Base-by-base conservation (phyloP, 257 asterid genomes). In the Verbascum thapsus region DNA sequence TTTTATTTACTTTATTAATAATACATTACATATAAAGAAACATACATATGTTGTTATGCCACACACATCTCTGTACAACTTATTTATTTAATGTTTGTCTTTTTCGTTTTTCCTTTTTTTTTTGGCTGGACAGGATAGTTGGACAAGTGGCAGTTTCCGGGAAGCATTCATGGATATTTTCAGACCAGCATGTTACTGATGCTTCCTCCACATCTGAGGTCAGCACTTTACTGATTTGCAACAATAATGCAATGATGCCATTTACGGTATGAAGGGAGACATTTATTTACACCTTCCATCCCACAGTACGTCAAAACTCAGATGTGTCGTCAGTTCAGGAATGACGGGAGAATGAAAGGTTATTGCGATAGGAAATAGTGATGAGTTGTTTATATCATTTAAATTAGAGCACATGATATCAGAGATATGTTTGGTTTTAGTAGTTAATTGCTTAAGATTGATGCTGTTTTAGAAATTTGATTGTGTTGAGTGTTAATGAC, bases 91-190 rank as follows among this genome's bases (percentile, higher is more conserved):
- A 7, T 40, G 34, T 45, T 49, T 66, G 3, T 4, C 38, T 52
- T 69, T 66, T 56, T 38, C n/a, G n/a, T n/a, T 26, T 26, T 26
- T 23, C 35, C 58, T n/a, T 55, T 58, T 8, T 61, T 7, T 69
- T 72, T 69, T 38, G 56, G 52, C 52, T 71, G 58, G 45, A 61
- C 83, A 89, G 99, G 78, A 74, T 85, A 76, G 88, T 92, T 55
- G 99, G 99, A 71, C 77, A 83, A 62, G 91, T 87, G 44, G 99
- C 97, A 67, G 80, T 87, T 75, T 82, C 94, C 42, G 99, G 97
- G 75, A 87, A 85, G 86, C 91, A 89, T 78, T 75, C 81, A 60
- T 92, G 99, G 99, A 65, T 85, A 74, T 80, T 70, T 68, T 77
- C 81, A 18, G 96, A 87, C 71, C 79, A 79, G 70, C 66, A 66